A percentile compares a stretch with the other conserved stretches of the same genome.
These are phyloP conservation scores for Brassica balearica DNA, from an alignment of 441 rosid species.

Conservation along the genomic window DNA sequence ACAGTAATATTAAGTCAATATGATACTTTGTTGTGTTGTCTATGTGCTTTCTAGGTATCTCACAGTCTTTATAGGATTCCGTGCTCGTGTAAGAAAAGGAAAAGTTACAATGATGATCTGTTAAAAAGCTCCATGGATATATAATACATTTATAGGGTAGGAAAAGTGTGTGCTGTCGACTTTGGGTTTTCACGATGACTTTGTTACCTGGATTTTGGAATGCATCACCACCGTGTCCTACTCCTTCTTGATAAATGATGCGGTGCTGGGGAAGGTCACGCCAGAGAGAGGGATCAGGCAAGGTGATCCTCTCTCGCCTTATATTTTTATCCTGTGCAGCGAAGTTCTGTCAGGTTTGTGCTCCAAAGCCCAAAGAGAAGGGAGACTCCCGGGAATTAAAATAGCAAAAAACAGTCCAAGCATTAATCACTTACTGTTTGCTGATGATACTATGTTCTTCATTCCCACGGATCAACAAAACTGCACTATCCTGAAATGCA, in stretches of 20 bases:
- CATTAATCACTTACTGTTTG: too few species aligned
- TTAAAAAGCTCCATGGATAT: background rate
- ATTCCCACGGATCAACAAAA: too few species aligned
- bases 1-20: too few species aligned
- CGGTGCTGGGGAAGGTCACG: background rate
- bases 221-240: background rate
- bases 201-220: background rate
- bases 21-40: background rate
- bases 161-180: too few species aligned
- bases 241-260: background rate
- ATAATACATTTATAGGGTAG: background rate
- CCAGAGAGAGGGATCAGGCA: background rate
- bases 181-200: background rate
- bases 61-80: background rate
- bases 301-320: background rate
- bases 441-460: too few species aligned
- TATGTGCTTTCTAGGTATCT: slow-evolving; percentile 24
- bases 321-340: background rate
- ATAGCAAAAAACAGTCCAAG: too few species aligned
- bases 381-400: too few species aligned
- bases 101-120: background rate
- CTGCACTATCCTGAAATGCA: too few species aligned
- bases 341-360: too few species aligned
- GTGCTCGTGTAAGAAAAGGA: background rate
- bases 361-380: too few species aligned